Conservation (phyloP, 1,284 basidiomycete species). For the Pascua guehoae region DNA sequence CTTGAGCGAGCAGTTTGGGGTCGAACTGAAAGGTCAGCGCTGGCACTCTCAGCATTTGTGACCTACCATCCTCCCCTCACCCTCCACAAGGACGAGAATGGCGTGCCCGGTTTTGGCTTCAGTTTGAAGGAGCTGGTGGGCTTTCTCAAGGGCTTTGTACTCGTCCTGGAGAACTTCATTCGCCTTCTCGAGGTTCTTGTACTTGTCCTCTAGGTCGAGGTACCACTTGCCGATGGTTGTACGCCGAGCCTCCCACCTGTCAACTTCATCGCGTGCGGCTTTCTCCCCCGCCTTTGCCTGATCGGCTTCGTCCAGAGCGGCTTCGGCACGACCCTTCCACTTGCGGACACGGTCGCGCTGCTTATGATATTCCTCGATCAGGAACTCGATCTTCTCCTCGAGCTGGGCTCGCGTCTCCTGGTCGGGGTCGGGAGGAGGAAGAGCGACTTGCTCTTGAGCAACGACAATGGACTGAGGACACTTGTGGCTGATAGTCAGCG, state of each 20-base stretch:
- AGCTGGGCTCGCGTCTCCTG: too few species aligned
- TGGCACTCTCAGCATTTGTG: background rate
- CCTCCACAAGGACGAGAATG: conserved; percentile 24
- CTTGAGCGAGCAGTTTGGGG: conserved; percentile 12
- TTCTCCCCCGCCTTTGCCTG: too few species aligned
- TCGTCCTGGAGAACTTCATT: conserved; percentile 46
- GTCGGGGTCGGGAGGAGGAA: too few species aligned
- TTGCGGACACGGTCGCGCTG: too few species aligned
- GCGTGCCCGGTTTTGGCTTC: conserved; percentile 1
- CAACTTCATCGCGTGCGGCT: too few species aligned
- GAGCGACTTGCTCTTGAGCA: too few species aligned
- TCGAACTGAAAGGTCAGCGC: conserved; percentile 16
- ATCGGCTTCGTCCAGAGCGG: too few species aligned
- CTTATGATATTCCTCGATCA: too few species aligned
- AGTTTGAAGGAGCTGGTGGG: too few species aligned
- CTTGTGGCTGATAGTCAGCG: conserved; percentile 5
- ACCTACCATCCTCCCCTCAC: conserved; percentile 27
- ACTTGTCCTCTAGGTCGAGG: conserved; percentile 29
- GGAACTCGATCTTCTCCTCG: too few species aligned
- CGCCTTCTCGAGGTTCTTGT: conserved; percentile 30
- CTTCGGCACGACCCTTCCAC: too few species aligned
- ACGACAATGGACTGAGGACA: background rate
- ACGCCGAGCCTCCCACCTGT: background rate
- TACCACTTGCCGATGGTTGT: background rate
- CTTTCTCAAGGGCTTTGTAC: too few species aligned